Conservation (phyloP, 768 basidiomycete genomes). For the Kwoniella mangroviensis region DNA sequence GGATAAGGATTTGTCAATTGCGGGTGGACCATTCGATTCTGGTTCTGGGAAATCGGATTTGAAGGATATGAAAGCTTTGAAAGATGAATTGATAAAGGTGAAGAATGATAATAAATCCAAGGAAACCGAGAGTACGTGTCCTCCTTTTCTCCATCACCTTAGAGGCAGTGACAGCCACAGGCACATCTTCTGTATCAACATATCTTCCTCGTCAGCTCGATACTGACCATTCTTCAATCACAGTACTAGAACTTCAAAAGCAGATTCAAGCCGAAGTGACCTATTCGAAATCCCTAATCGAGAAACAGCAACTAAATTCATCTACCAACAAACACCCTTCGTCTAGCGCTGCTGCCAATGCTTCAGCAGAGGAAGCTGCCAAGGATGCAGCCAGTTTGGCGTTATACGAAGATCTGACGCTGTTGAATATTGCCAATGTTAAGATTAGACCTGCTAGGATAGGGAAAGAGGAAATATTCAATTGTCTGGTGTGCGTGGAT, state of each 20-base stretch:
- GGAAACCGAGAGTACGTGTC: slow-evolving; percentile 48
- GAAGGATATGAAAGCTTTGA: slow-evolving; percentile 47
- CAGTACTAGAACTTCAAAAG: slow-evolving; percentile 34
- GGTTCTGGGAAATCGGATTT: slow-evolving; percentile 30
- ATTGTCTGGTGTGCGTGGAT: slow-evolving; percentile 62
- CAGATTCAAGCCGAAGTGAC: slow-evolving; percentile 52
- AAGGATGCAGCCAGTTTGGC: slow-evolving; percentile 68
- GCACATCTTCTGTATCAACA: too few relatives aligned
- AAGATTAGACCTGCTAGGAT: slow-evolving; percentile 62
- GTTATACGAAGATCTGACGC: slow-evolving; percentile 86
- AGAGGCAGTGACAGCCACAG: too few relatives aligned
- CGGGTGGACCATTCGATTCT: slow-evolving; percentile 18
- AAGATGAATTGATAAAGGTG: slow-evolving; percentile 38
- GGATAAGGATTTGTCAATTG: slow-evolving; percentile 6
- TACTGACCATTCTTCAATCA: too few relatives aligned
- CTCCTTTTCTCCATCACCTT: too few relatives aligned
- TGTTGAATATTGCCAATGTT: slow-evolving; percentile 71
- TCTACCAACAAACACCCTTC: slow-evolving; percentile 7
- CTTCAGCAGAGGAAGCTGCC: slow-evolving; percentile 56
- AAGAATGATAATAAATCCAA: slow-evolving; percentile 31
- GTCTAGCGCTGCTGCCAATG: not conserved
- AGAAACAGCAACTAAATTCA: slow-evolving; percentile 5
- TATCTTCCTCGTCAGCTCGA: too few relatives aligned
- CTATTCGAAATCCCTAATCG: slow-evolving; percentile 38
- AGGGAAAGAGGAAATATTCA: slow-evolving; percentile 68